Evolutionary conservation across 2,329 filamentous ascomycete species (phyloP), one percentile per base, ranked within the genome.

Genomic region (Rasamsonia emersonii): DNA sequence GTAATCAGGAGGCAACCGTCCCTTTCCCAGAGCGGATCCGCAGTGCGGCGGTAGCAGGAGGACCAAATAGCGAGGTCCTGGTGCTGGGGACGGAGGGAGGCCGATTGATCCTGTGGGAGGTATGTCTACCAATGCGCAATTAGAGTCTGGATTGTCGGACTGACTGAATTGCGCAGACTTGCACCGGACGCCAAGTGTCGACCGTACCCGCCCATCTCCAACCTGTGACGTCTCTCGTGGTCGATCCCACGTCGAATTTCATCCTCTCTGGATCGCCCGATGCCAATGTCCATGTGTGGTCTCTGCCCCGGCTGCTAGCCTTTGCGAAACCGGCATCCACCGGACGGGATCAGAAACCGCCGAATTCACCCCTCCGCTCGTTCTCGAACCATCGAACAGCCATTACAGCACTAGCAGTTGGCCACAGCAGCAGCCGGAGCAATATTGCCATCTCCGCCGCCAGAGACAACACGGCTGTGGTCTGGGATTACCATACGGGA

Each of bases 261-360:
- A 57, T 67, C 38, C 44, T 67, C 13, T 67, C 63, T 10, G 64
- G 62, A 24, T 65, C 64, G 9, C 44, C 59, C 45, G 91, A 98
- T 64, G 83, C 86, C 31, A 93, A 85, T 55, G 72, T 95, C 41
- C 85, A 93, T 58, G 80, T 96, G 38, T 98, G 91, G 91, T 85
- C 85, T 2, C 61, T 95, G 32, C 70, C 82, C 3, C 71, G 72
- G 15, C 73, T 96, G 8, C 70, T 95, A 3, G 75, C 75, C 4
- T 78, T 79, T 49, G 62, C 66, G 3, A 56, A 58, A 28, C 50
- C 60, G 11, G 52, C 56, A 11, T 44, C 58, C n/a, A 62, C 58
- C 13, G 59, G 62, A 28, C 57, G 61, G 9, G 51, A 53, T 29
- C 54, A 53, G 31, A 51, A 58, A 25, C 47, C 56, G 15, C 50